Evolutionary conservation across 78 protist species (phyloP), one percentile per base, ranked within the genome.

Genomic region (Monocercomonoides exilis): DNA sequence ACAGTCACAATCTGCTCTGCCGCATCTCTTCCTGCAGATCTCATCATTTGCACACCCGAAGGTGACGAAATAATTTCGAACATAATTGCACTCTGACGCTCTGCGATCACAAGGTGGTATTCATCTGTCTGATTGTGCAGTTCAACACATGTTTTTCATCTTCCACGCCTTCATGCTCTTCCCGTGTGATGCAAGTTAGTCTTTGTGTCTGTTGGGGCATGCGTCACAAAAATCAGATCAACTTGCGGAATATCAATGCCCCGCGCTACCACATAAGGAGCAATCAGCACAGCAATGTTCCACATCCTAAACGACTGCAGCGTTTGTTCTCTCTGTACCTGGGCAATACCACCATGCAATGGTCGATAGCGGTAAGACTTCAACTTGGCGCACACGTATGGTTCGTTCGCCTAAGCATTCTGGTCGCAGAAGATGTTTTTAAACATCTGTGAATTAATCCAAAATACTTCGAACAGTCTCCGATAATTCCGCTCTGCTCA

Each of bases 171-270:
- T 33, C 90, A 89, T 1, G 92, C 86, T 21, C 92, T 80, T 44
- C 92, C 92, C 29, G 87, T 54, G 38, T 89, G 89, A 63, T 90
- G 92, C 35, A 90, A 84, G 89, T 84, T 86, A 0, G 89, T 90
- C 42, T 90, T 87, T 11, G 5, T 5, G 29, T 84, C 85, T 3
- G n/a, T 79, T 32, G 82, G 82, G 42, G 82, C 42, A 41, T 79
- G 82, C 43, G 5, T 33, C 43, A 79, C 6, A 41, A 79, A 33
- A 41, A 79, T 79, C 82, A 79, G 11, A 21, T 79, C 82, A 41
- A 79, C 82, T 41, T 21, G 82, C 6, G 82, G 82, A 21, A 79
- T 79, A 41, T 79, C 82, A 32, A 79, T 33, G 6, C 82, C 82
- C 6, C 82, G 82, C 43, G 82, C 6, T 6, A 41, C 82, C 82